Base-by-base conservation (phyloP, 2,329 filamentous ascomycete genomes). In the Xylaria sp. region DNA sequence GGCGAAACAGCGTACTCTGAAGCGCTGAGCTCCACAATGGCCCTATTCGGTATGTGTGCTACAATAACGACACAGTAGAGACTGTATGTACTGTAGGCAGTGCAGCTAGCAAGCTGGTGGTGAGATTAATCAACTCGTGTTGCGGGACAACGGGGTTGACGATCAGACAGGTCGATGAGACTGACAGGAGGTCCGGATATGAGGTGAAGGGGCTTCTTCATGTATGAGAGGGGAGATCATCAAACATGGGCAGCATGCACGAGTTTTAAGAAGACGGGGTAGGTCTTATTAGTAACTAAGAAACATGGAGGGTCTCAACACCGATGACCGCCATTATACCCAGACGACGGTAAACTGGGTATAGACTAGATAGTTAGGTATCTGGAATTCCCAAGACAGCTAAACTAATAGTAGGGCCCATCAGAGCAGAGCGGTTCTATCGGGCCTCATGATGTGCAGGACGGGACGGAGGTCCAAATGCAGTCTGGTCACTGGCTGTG, bases 261-360 rank as follows among this genome's bases (percentile, higher is more conserved):
- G 75, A 76, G 80, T 81, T 71, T 83, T 83, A 82, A 81, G 79
- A 75, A 72, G 77, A 80, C 77, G 79, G 79, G 79, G 51, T 77
- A 36, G 34, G 34, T 27, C 24, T 4, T 6, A 36, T 11, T 36
- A 36, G 32, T n/a, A n/a, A 65, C 62, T 58, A 65, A 69, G 73
- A 75, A 76, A 76, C 75, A 69, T 71, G 72, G 68, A 64, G 64
- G 76, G 74, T 75, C 69, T 75, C 72, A 72, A 73, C 73, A 78
- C 75, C 76, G 76, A 78, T 71, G 79, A 76, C 79, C 76, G 75
- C 72, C 73, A 69, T 71, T 65, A 62, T 65, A 24, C 64, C 9
- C 19, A 12, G n/a, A 27, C 30, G 21, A 69, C 55, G 34, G 34
- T 36, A 1, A 1, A 7, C 58, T 11, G 45, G 27, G 39, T 39